These are phyloP conservation scores for Pyronema domesticum DNA, from an alignment of 495 filamentous ascomycete species.

Conservation along the genomic window DNA sequence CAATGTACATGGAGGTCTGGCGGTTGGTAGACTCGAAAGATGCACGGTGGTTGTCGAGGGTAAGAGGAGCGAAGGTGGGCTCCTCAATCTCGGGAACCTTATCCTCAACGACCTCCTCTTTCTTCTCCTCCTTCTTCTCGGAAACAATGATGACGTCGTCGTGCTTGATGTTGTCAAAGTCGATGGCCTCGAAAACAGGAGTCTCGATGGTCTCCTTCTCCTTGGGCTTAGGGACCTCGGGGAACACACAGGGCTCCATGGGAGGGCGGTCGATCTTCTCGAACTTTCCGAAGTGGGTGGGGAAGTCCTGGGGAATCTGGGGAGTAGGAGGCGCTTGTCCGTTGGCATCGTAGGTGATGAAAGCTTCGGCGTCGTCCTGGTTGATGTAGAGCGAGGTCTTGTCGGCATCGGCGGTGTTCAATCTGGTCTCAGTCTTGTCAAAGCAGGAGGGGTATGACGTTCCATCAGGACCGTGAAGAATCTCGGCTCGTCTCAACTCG, in stretches of 20 bases:
- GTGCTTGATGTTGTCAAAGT: too few relatives aligned
- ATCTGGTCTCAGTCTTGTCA: neutral
- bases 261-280: too few relatives aligned
- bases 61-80: neutral
- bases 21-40: neutral
- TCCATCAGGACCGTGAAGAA: neutral
- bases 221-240: too few relatives aligned
- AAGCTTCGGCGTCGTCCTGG: neutral
- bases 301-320: too few relatives aligned
- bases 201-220: too few relatives aligned
- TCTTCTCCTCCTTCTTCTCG: neutral
- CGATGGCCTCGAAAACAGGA: too few relatives aligned
- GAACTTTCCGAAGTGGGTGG: too few relatives aligned
- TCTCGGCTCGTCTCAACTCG: neutral
- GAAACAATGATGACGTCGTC: neutral
- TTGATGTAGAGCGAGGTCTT: constrained; percentile 1
- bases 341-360: neutral
- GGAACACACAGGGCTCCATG: too few relatives aligned
- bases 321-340: neutral
- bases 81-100: neutral
- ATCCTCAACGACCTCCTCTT: neutral
- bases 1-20: neutral
- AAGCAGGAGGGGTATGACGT: neutral
- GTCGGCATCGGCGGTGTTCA: neutral
- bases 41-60: neutral